Percentiles rank a stretch among this genome's conserved stretches.
Conservation (phyloP, 116 monocot genomes). For the Iris pallida region DNA sequence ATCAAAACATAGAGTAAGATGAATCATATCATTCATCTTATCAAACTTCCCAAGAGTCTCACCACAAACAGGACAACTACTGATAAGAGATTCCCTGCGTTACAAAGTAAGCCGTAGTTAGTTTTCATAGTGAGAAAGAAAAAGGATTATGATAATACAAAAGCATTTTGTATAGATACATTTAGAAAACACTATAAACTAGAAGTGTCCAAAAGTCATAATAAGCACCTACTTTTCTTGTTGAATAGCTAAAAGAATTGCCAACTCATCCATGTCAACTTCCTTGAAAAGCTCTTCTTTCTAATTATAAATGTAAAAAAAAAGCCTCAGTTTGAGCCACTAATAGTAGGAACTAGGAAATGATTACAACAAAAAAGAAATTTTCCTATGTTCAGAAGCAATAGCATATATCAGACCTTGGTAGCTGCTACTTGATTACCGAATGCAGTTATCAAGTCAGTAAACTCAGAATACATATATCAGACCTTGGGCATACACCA, state of each 20-base stretch:
- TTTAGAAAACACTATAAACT: background rate
- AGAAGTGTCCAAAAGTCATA: background rate
- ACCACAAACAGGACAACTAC: constrained; percentile 94
- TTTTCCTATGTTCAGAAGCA: background rate
- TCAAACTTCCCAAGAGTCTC: constrained; percentile 74
- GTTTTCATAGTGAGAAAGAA: background rate
- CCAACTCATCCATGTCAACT: constrained; percentile 94
- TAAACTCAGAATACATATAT: constrained; percentile 70
- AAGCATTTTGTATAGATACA: background rate
- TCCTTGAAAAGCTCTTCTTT: constrained; percentile 83
- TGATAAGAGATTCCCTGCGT: constrained; percentile 83
- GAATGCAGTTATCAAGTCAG: constrained; percentile 78
- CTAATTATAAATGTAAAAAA: constrained; percentile 33
- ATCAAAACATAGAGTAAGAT: constrained; percentile 93
- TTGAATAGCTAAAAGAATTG: constrained; percentile 58
- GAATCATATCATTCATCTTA: constrained; percentile 83
- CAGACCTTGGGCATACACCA: no score
- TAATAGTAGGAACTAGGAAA: background rate
- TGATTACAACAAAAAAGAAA: constrained; percentile 1
- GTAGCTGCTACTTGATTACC: constrained; percentile 59
- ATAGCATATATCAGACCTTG: constrained; percentile 41
- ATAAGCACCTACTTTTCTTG: constrained; percentile 66
- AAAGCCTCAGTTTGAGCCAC: background rate
- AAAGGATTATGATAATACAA: background rate
- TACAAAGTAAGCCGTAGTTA: constrained; percentile 4